Conservation (phyloP, 306 rosid genomes). For the Vachellia collinsii region DNA sequence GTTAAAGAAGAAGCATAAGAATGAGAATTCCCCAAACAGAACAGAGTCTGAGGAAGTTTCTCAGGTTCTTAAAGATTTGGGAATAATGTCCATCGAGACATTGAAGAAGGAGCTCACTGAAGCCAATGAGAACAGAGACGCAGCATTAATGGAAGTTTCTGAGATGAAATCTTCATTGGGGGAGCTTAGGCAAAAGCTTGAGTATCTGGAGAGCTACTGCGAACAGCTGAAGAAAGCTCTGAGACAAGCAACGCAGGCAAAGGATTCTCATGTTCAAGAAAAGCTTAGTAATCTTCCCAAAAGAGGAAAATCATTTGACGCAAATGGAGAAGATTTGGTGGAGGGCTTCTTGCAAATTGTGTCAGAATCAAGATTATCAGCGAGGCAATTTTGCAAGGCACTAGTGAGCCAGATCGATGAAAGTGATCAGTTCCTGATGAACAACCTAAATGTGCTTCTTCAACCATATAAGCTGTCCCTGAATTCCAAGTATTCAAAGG, state of each 20-base stretch:
- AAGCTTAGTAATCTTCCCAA: slow-evolving; percentile 52
- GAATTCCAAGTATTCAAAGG: slow-evolving; percentile 78
- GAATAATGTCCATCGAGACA: slow-evolving; percentile 74
- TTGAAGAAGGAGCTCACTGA: slow-evolving; percentile 74
- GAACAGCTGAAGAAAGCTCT: slow-evolving; percentile 90
- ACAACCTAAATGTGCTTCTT: slow-evolving; percentile 73
- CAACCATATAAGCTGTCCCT: slow-evolving; percentile 78
- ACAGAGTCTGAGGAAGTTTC: slow-evolving; percentile 92
- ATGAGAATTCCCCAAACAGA: slow-evolving; percentile 67
- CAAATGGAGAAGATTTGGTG: slow-evolving; percentile 63
- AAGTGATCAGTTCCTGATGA: slow-evolving; percentile 61
- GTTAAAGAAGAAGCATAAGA: slow-evolving; percentile 75
- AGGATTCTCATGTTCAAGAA: slow-evolving; percentile 50
- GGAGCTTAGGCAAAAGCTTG: slow-evolving; percentile 84
- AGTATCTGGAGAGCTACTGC: slow-evolving; percentile 83
- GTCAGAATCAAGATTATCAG: slow-evolving; percentile 93
- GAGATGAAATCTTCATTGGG: slow-evolving; percentile 83
- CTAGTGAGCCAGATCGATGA: slow-evolving; percentile 77
- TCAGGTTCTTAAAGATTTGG: slow-evolving; percentile 73
- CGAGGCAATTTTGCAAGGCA: slow-evolving; percentile 82
- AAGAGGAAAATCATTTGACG: slow-evolving; percentile 53
- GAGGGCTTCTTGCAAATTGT: slow-evolving; percentile 95
- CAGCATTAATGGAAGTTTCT: slow-evolving; percentile 77
- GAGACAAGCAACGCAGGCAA: slow-evolving; percentile 63
- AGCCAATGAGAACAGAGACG: slow-evolving; percentile 76